A percentile compares a stretch with the other conserved stretches of the same genome.
Evolutionary conservation across 352 stramenopile species (phyloP).

Genomic region (Globisporangium iwayamae): DNA sequence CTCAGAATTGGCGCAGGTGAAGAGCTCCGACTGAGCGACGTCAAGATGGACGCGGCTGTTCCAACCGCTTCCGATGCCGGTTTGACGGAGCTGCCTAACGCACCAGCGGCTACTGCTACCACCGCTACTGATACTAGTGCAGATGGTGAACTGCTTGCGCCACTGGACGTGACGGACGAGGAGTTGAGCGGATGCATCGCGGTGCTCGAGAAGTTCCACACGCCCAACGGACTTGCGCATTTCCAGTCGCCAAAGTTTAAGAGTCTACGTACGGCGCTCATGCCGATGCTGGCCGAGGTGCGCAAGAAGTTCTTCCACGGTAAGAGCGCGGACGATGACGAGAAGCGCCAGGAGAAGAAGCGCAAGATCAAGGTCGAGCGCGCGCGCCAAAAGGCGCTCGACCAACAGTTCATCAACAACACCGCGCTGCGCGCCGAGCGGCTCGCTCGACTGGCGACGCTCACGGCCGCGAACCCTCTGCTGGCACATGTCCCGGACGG

Average conservation of each 20-base stretch:
- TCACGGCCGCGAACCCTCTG: conserved; percentile 59
- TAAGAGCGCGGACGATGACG: conserved; percentile 37
- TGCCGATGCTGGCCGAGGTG: conserved; percentile 59
- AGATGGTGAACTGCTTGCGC: neutral
- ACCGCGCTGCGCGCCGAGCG: conserved; percentile 69
- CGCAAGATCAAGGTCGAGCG: conserved; percentile 65
- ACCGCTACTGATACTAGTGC: neutral
- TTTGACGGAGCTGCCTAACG: neutral
- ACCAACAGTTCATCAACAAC: conserved; percentile 81
- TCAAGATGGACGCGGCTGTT: conserved; percentile 5
- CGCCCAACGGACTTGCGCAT: conserved; percentile 32
- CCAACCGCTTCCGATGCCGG: neutral
- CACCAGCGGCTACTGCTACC: neutral
- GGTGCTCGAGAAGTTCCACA: conserved; percentile 55
- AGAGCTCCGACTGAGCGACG: conserved; percentile 7
- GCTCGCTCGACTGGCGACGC: conserved; percentile 41
- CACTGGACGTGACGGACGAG: conserved; percentile 35
- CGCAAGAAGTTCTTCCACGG: conserved; percentile 64
- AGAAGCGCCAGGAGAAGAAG: conserved; percentile 59
- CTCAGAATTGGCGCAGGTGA: neutral
- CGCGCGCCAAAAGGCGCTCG: conserved; percentile 56
- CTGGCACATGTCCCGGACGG: conserved; percentile 66
- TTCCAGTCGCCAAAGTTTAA: conserved; percentile 64
- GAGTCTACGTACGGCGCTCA: conserved; percentile 47
- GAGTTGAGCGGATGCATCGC: conserved; percentile 56